These are phyloP conservation scores for Fomes fomentarius DNA, from an alignment of 1,284 basidiomycete species.

Conservation along the genomic window DNA sequence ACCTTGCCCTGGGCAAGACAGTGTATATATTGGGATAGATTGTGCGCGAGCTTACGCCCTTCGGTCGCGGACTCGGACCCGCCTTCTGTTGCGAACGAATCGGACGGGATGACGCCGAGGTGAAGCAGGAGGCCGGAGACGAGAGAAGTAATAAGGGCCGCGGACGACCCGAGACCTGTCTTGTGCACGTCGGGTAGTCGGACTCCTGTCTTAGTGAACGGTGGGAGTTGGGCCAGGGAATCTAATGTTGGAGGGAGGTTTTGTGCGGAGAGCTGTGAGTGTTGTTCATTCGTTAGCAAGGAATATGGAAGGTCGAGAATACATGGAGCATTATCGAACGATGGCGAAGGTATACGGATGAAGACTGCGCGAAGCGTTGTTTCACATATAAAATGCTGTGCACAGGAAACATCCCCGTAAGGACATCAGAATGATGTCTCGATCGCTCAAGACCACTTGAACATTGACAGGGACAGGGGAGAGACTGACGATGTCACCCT, in stretches of 20 bases:
- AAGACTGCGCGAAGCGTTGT: no score
- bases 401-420: no score
- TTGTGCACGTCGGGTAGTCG: conserved; percentile 88
- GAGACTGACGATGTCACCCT: no score
- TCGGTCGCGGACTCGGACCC: conserved; percentile 37
- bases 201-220: conserved; percentile 78
- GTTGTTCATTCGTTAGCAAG: no score
- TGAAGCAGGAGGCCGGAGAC: conserved; percentile 86
- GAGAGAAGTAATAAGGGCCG: conserved; percentile 95
- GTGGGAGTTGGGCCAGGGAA: conserved; percentile 67
- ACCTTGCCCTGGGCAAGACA: conserved; percentile 98
- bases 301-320: no score
- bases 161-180: conserved; percentile 96
- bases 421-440: no score
- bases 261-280: conserved; percentile 65
- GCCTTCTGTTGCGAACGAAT: conserved; percentile 41
- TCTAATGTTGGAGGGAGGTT: conserved; percentile 61
- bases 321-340: no score
- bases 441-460: no score
- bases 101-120: conserved; percentile 62
- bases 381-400: no score
- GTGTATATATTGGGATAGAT: conserved; percentile 94
- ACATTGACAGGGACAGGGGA: no score
- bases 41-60: conserved; percentile 77
- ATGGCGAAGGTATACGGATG: no score